phyloP scores from a whole-genome alignment of 2,329 filamentous ascomycete genomes.

The Colletotrichum sp. region DNA sequence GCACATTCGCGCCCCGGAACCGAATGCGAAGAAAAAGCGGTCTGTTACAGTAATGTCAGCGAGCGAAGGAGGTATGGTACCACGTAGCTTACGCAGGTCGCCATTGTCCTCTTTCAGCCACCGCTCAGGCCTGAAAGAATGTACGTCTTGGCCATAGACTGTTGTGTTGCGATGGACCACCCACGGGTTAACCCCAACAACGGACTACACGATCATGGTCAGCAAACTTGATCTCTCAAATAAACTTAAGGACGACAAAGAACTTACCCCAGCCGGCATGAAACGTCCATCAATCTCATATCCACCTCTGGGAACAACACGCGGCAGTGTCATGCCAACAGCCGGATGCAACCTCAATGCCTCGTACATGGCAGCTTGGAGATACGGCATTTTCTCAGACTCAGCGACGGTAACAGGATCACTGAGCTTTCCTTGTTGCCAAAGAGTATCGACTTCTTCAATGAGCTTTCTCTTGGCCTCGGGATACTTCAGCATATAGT shows the following conservation, averaged over 20 bases:
- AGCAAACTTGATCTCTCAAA: background rate
- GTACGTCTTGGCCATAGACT: background rate
- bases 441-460: background rate
- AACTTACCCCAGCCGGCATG: slow-evolving; percentile 26
- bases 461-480: background rate
- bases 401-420: background rate
- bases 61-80: background rate
- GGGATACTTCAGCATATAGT: background rate
- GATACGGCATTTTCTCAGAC: slow-evolving; percentile 6
- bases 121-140: slow-evolving; percentile 10
- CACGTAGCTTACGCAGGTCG: background rate
- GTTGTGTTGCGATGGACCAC: slow-evolving; percentile 25
- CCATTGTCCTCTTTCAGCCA: slow-evolving; percentile 3
- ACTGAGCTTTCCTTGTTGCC: background rate
- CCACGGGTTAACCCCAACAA: slow-evolving; percentile 30
- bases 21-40: slow-evolving; percentile 4
- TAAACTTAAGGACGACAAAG: background rate
- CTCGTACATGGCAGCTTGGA: slow-evolving; percentile 10
- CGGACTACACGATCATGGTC: background rate
- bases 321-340: slow-evolving; percentile 11
- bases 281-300: slow-evolving; percentile 24
- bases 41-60: background rate
- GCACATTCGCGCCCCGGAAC: background rate
- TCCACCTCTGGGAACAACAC: background rate
- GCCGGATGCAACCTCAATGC: background rate